Conservation (phyloP, 345 rosid genomes). For the Citrus cavaleriei region DNA sequence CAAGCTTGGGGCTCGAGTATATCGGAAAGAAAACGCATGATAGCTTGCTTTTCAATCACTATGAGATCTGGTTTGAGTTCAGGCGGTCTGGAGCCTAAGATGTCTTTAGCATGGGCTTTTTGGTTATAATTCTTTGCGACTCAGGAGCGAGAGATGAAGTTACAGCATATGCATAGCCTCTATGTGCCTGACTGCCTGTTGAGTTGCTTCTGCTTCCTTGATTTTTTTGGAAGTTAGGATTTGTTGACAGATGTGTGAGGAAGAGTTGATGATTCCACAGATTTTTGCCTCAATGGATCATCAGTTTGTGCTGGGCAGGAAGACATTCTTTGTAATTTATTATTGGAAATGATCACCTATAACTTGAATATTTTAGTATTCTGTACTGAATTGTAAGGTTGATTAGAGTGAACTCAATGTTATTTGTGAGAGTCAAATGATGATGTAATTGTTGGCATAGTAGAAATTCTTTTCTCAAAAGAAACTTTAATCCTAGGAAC, state of each 20-base stretch:
- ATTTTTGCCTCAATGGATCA: constrained; percentile 1
- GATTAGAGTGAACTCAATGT: not conserved
- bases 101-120: not conserved
- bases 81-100: constrained; percentile 49
- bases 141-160: not conserved
- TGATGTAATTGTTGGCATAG: not conserved
- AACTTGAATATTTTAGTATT: not conserved
- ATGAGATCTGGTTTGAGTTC: constrained; percentile 91
- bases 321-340: not conserved
- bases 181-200: not conserved
- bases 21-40: constrained; percentile 75
- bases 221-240: not conserved
- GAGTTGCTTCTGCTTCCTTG: not conserved
- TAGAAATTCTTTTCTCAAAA: not conserved
- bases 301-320: not conserved
- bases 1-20: constrained; percentile 75
- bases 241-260: not conserved
- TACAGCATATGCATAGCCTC: not conserved
- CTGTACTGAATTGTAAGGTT: not conserved
- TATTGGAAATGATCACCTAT: not conserved
- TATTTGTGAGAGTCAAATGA: constrained; percentile 1
- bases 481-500: not conserved
- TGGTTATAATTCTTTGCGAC: not conserved
- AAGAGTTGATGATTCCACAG: constrained; percentile 4
- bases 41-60: constrained; percentile 91